Conservation (phyloP, 148 eudicot species). For the Euryodendron excelsum region DNA sequence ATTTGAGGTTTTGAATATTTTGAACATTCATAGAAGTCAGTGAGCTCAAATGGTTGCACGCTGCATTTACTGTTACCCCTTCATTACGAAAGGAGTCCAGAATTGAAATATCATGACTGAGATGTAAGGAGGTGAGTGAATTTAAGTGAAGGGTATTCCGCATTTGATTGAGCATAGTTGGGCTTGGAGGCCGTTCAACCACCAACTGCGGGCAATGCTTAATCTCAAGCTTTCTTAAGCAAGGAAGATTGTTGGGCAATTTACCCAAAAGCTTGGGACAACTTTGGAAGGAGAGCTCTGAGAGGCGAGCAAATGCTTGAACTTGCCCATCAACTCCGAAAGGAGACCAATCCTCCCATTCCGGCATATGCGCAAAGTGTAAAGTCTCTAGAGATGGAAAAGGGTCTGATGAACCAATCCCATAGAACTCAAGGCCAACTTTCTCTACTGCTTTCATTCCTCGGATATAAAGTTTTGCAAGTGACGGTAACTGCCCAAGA, state of each 20-base stretch:
- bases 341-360: constrained; percentile 22
- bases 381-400: constrained; percentile 22
- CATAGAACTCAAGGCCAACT: constrained; percentile 22
- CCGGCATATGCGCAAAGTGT: constrained; percentile 11
- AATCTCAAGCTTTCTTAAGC: neutral
- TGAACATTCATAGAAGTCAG: neutral
- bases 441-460: neutral
- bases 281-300: constrained; percentile 5
- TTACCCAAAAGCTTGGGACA: constrained; percentile 19
- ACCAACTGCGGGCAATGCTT: neutral
- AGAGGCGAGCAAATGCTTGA: constrained; percentile 8
- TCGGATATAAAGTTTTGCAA: neutral
- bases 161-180: neutral
- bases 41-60: neutral
- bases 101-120: neutral
- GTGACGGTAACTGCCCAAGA: constrained; percentile 1
- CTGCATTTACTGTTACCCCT: neutral
- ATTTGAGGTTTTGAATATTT: neutral
- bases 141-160: neutral
- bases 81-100: neutral
- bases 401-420: constrained; percentile 2
- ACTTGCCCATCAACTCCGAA: neutral
- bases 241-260: neutral
- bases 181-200: neutral
- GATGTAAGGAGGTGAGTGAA: neutral